Percentiles rank a stretch among this genome's conserved stretches.
Evolutionary conservation across 805 yeast species (phyloP).

Genomic region (Candida sphagnicola): DNA sequence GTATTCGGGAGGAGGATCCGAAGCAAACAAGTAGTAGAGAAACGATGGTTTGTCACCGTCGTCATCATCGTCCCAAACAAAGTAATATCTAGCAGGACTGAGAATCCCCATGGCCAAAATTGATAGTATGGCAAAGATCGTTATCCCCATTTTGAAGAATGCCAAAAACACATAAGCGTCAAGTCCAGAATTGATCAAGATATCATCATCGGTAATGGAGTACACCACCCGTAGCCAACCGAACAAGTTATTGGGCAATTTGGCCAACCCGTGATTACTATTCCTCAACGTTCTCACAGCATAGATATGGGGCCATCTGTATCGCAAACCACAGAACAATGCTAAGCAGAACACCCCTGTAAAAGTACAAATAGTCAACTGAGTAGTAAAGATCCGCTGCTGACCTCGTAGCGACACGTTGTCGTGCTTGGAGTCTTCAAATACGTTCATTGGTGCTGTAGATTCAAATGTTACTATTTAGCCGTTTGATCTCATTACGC

Average conservation of each 20-base stretch:
- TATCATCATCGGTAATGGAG: conserved; percentile 66
- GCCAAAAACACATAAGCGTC: conserved; percentile 66
- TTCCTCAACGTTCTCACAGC: conserved; percentile 50
- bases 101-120: conserved; percentile 46
- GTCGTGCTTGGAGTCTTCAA: background rate
- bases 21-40: background rate
- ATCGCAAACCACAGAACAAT: conserved; percentile 48
- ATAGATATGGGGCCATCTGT: conserved; percentile 54
- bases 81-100: conserved; percentile 37
- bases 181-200: conserved; percentile 82
- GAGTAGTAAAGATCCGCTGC: conserved; percentile 57
- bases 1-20: conserved; percentile 20
- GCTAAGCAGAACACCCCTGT: conserved; percentile 45
- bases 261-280: conserved; percentile 25
- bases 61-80: conserved; percentile 39
- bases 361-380: conserved; percentile 44
- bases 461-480: background rate
- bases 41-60: background rate
- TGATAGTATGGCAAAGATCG: conserved; percentile 59
- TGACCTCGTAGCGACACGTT: conserved; percentile 15
- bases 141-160: conserved; percentile 64
- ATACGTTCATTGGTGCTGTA: background rate
- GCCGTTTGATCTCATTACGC: no score
- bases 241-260: conserved; percentile 50
- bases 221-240: conserved; percentile 75